Evolutionary conservation across 306 rosid genomes (phyloP).

Genomic region (Psophocarpus tetragonolobus): DNA sequence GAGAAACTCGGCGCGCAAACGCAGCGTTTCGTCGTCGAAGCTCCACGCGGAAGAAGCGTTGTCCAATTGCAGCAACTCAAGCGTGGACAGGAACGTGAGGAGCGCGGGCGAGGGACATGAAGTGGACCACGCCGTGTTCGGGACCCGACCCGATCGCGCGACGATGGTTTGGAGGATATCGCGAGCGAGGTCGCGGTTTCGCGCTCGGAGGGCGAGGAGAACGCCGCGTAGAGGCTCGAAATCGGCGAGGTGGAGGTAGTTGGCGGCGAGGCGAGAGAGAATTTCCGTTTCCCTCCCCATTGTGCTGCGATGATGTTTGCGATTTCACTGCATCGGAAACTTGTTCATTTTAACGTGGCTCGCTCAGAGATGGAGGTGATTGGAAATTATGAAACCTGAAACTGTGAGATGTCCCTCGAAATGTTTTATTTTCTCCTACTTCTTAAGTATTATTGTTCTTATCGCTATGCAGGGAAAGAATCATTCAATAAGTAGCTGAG

Average conservation of each 20-base stretch:
- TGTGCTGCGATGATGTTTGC: not conserved
- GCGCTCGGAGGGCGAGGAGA: conserved; percentile 69
- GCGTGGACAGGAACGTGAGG: conserved; percentile 71
- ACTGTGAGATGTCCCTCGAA: no score
- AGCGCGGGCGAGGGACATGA: conserved; percentile 83
- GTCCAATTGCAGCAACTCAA: conserved; percentile 74
- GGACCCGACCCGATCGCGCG: conserved; percentile 74
- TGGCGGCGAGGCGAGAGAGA: conserved; percentile 83
- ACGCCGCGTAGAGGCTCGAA: conserved; percentile 88
- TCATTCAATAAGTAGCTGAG: not conserved
- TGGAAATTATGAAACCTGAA: not conserved
- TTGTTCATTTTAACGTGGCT: not conserved
- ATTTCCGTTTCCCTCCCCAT: conserved; percentile 80
- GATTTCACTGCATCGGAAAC: conserved; percentile 35
- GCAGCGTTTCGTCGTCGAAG: conserved; percentile 70
- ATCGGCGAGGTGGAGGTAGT: conserved; percentile 82
- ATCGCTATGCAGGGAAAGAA: not conserved
- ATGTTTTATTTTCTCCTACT: no score
- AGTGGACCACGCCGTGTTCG: conserved; percentile 64
- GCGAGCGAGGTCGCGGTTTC: conserved; percentile 73
- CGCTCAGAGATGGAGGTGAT: not conserved
- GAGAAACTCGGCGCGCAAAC: conserved; percentile 79
- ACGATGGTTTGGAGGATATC: conserved; percentile 78
- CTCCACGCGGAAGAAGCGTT: conserved; percentile 70
- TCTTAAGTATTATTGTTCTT: not conserved